These are phyloP conservation scores for Rhodotorula sp. DNA, from an alignment of 1,284 basidiomycete genomes.

Conservation along the genomic window DNA sequence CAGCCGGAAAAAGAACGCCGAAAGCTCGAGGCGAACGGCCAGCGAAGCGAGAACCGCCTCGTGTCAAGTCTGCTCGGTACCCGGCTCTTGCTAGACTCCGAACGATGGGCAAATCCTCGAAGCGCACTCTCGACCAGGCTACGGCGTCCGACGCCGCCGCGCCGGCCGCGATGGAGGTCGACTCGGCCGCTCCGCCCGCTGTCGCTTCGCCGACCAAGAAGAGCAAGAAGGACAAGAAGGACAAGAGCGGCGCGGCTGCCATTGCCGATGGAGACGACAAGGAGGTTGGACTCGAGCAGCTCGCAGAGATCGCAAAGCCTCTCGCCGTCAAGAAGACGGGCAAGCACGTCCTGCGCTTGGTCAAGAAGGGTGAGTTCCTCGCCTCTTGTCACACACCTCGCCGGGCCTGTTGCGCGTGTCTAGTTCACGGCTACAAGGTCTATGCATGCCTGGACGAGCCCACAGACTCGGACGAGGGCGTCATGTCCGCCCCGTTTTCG, in stretches of 20 bases:
- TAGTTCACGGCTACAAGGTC: neutral
- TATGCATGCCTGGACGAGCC: neutral
- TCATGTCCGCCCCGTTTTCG: neutral
- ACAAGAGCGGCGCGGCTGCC: conserved; percentile 46
- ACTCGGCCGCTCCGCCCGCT: conserved; percentile 15
- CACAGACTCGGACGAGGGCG: neutral
- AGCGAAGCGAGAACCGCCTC: too few relatives aligned
- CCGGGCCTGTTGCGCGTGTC: neutral
- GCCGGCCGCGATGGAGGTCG: conserved; percentile 30
- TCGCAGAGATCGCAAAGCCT: conserved; percentile 85
- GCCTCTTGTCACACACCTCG: neutral
- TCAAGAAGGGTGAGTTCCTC: conserved; percentile 72
- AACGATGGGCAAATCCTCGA: conserved; percentile 35
- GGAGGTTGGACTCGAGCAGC: conserved; percentile 69
- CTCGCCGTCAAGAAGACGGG: conserved; percentile 81
- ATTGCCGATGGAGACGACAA: conserved; percentile 57
- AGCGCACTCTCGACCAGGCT: conserved; percentile 30
- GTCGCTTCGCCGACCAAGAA: conserved; percentile 41
- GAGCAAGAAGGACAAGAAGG: conserved; percentile 40
- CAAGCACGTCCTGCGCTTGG: conserved; percentile 88
- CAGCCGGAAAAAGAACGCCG: too few relatives aligned
- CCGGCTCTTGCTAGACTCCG: neutral
- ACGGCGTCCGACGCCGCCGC: conserved; percentile 14
- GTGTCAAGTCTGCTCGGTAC: too few relatives aligned
- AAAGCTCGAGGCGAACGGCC: too few relatives aligned